phyloP scores from a whole-genome alignment of 805 yeast species.

The Yamadazyma tumulicola region DNA sequence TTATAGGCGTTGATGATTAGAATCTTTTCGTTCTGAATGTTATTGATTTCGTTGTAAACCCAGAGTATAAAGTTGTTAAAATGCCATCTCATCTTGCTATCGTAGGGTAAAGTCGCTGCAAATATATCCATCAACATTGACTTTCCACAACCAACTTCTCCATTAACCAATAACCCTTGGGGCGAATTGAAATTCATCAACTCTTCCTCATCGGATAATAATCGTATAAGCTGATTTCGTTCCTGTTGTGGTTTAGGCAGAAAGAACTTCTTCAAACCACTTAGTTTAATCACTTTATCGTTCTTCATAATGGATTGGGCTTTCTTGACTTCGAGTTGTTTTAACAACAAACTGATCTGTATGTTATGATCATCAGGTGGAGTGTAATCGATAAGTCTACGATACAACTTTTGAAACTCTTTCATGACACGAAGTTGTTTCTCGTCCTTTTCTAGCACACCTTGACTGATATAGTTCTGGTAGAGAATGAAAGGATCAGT shows the following conservation, averaged over 20 bases:
- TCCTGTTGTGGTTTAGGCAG: constrained; percentile 27
- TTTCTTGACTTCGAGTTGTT: constrained; percentile 31
- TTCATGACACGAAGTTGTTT: constrained; percentile 61
- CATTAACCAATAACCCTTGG: constrained; percentile 59
- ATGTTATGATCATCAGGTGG: constrained; percentile 50
- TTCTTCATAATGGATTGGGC: constrained; percentile 18
- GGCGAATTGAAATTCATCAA: constrained; percentile 53
- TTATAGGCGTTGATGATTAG: constrained; percentile 24
- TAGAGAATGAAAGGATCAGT: constrained; percentile 66
- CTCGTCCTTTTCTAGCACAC: constrained; percentile 51
- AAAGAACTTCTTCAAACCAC: constrained; percentile 21
- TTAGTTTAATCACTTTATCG: constrained; percentile 5
- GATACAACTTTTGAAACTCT: constrained; percentile 58
- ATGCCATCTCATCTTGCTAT: constrained; percentile 67
- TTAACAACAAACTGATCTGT: constrained; percentile 37
- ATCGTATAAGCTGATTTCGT: constrained; percentile 42
- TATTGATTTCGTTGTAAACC: constrained; percentile 62
- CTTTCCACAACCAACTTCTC: constrained; percentile 74
- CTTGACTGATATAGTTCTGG: constrained; percentile 48
- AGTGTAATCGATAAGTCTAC: constrained; percentile 53
- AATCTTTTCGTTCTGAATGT: constrained; percentile 44
- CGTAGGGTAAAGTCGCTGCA: constrained; percentile 61
- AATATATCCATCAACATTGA: constrained; percentile 72
- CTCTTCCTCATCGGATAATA: constrained; percentile 60
- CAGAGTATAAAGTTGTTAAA: constrained; percentile 66